Conservation (phyloP, 2,329 filamentous ascomycete species). For the Orbilia ellipsospora region DNA sequence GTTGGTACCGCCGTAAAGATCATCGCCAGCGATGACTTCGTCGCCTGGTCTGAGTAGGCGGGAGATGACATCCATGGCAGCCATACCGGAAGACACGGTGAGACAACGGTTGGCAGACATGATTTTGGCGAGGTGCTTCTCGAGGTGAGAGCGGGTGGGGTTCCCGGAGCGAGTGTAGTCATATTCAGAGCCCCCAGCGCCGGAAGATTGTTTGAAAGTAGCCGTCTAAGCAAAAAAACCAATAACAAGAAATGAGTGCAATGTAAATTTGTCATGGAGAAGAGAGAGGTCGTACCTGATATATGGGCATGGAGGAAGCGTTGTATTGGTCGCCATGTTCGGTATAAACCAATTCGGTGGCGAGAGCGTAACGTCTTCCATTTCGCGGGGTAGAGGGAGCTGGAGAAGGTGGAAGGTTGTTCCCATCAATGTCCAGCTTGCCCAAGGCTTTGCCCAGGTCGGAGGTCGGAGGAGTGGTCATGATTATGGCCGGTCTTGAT, state of each 20-base stretch:
- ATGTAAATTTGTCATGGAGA: not conserved
- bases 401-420: conserved; percentile 88
- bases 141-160: conserved; percentile 92
- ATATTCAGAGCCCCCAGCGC: conserved; percentile 85
- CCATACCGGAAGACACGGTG: conserved; percentile 97
- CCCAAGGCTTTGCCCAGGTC: conserved; percentile 67
- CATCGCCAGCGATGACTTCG: conserved; percentile 96
- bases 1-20: conserved; percentile 95
- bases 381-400: conserved; percentile 89
- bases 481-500: not conserved
- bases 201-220: conserved; percentile 93
- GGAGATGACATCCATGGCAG: conserved; percentile 94
- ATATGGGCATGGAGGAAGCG: conserved; percentile 94
- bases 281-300: conserved; percentile 71
- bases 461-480: conserved; percentile 21
- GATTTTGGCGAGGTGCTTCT: conserved; percentile 97
- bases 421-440: conserved; percentile 81
- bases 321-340: conserved; percentile 98
- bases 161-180: conserved; percentile 99
- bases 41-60: conserved; percentile 89
- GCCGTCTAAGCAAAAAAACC: conserved; percentile 71
- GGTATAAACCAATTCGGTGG: conserved; percentile 95
- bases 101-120: conserved; percentile 94
- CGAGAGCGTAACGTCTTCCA: conserved; percentile 88
- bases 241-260: not conserved